phyloP scores from a whole-genome alignment of 2,329 filamentous ascomycete species.

The Zymoseptoria passerinii region DNA sequence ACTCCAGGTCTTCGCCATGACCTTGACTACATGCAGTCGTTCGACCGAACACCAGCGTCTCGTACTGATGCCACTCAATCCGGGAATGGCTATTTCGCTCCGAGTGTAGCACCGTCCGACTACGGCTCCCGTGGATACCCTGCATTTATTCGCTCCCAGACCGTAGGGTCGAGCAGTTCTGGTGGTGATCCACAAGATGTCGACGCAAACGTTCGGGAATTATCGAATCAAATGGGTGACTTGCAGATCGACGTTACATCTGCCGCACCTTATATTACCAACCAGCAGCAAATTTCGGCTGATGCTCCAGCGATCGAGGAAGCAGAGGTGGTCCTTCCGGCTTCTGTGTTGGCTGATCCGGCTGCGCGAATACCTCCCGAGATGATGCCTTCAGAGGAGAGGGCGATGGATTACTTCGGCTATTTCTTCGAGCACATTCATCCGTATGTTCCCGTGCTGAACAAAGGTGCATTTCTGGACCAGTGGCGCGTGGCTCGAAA shows the following conservation, averaged over 20 bases:
- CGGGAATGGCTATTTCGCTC: conserved; percentile 12
- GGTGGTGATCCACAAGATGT: conserved; percentile 27
- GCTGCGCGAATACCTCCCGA: conserved; percentile 84
- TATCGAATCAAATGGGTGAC: conserved; percentile 62
- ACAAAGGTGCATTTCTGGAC: conserved; percentile 72
- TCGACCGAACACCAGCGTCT: conserved; percentile 8
- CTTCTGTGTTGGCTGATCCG: conserved; percentile 59
- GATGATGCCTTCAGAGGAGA: conserved; percentile 83
- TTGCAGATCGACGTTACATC: conserved; percentile 81
- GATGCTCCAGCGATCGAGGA: conserved; percentile 62
- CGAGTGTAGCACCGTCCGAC: conserved; percentile 5
- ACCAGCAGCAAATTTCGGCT: conserved; percentile 48
- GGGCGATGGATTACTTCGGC: conserved; percentile 74
- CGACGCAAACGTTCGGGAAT: conserved; percentile 24
- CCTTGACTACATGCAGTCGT: conserved; percentile 11
- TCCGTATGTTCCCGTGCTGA: conserved; percentile 83
- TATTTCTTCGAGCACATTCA: conserved; percentile 88
- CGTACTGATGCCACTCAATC: conserved; percentile 10
- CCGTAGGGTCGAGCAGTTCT: conserved; percentile 21
- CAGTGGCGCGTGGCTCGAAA: conserved; percentile 79
- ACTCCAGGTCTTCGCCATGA: conserved; percentile 12
- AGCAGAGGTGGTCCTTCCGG: conserved; percentile 61
- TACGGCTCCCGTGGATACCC: conserved; percentile 14
- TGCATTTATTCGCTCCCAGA: conserved; percentile 18
- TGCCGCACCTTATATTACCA: conserved; percentile 78